Evolutionary conservation across 208 protist genomes (phyloP).

Genomic region (Trichomonas tenax): DNA sequence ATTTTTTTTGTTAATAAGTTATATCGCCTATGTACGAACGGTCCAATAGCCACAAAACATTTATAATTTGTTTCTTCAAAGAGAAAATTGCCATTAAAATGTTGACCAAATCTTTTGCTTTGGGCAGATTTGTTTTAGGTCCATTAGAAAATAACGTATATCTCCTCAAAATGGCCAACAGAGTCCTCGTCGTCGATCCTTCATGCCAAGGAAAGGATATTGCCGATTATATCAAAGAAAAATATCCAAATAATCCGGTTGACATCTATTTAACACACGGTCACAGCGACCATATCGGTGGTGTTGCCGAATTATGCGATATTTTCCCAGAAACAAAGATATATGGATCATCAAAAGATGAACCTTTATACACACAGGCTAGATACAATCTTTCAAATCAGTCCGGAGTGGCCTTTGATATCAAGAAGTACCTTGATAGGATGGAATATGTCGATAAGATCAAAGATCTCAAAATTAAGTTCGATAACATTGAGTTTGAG

Average conservation of each 20-base stretch:
- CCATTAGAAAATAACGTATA: not conserved
- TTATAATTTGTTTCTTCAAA: no score
- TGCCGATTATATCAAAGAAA: not conserved
- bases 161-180: not conserved
- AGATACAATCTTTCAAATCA: not conserved
- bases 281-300: not conserved
- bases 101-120: not conserved
- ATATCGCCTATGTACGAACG: no score
- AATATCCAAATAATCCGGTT: not conserved
- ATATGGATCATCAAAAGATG: not conserved
- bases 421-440: not conserved
- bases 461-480: not conserved
- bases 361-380: not conserved
- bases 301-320: not conserved
- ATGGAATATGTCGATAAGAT: not conserved
- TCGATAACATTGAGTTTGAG: not conserved
- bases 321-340: not conserved
- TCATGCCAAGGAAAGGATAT: not conserved
- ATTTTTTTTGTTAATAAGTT: no score
- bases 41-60: no score
- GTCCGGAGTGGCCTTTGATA: no score
- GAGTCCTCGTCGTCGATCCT: not conserved
- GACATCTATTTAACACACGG: not conserved
- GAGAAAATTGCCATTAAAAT: not conserved
- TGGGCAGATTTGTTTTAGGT: not conserved